A percentile compares a stretch with the other conserved stretches of the same genome.
Conservation (phyloP, 1,284 basidiomycete species). For the Sphagnurus paluster region DNA sequence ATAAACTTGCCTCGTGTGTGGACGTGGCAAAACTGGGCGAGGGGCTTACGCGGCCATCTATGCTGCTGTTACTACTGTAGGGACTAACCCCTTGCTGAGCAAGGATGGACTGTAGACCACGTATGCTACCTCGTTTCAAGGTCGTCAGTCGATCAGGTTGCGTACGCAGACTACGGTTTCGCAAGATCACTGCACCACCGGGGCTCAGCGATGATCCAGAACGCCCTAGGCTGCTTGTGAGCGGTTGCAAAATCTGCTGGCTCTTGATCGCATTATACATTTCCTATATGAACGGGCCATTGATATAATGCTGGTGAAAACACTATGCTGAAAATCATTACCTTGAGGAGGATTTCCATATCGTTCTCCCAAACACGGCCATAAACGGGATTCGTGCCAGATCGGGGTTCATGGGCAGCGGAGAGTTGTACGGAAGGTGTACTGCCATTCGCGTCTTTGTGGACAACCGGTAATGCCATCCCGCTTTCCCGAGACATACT, state of each 20-base stretch:
- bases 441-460: constrained; percentile 42
- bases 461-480: constrained; percentile 37
- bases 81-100: constrained; percentile 61
- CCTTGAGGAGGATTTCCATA: constrained; percentile 85
- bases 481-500: constrained; percentile 65
- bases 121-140: constrained; percentile 88
- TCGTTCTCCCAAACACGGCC: constrained; percentile 80
- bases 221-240: constrained; percentile 43
- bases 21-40: constrained; percentile 88
- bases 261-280: constrained; percentile 92
- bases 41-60: constrained; percentile 85
- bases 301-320: constrained; percentile 9
- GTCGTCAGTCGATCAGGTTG: constrained; percentile 71
- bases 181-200: constrained; percentile 43
- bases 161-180: constrained; percentile 68
- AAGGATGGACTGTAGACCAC: constrained; percentile 80
- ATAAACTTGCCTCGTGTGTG: constrained; percentile 65
- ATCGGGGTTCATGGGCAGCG: constrained; percentile 40
- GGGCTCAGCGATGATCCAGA: constrained; percentile 57
- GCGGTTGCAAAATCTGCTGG: constrained; percentile 88
- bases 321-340: constrained; percentile 29
- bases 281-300: constrained; percentile 53
- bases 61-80: constrained; percentile 77
- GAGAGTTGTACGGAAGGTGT: constrained; percentile 50
- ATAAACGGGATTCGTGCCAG: constrained; percentile 43